Conservation (phyloP, 1,139 yeast genomes). For the Blastobotrys persicus region DNA sequence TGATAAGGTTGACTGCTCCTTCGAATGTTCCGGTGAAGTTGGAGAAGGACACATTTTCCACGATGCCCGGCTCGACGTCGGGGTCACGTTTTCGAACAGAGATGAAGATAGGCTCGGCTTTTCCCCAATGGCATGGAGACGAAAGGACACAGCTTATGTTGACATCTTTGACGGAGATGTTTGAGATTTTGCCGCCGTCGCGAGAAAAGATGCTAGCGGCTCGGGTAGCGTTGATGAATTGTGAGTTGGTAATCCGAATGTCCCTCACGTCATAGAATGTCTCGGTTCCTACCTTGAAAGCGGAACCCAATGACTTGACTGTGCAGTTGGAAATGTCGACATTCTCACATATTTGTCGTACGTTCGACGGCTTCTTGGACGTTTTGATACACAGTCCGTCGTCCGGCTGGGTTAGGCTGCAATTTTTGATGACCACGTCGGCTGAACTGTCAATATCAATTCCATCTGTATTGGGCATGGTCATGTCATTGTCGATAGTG, state of each 20-base stretch:
- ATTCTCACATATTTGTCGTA: slow-evolving; percentile 1
- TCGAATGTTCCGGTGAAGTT: slow-evolving; percentile 8
- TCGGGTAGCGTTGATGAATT: slow-evolving; percentile 60
- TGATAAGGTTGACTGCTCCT: slow-evolving; percentile 13
- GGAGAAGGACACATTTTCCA: neutral
- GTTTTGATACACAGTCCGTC: slow-evolving; percentile 17
- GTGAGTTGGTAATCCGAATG: slow-evolving; percentile 52
- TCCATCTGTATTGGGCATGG: slow-evolving; percentile 15
- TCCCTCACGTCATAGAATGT: slow-evolving; percentile 13
- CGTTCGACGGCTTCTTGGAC: slow-evolving; percentile 8
- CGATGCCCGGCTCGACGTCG: slow-evolving; percentile 9
- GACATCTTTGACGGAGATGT: slow-evolving; percentile 7
- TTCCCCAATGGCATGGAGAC: slow-evolving; percentile 17
- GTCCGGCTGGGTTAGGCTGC: slow-evolving; percentile 14
- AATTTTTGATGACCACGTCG: slow-evolving; percentile 11
- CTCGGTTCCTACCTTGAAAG: slow-evolving; percentile 18
- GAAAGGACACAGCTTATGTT: slow-evolving; percentile 10
- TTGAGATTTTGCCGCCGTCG: slow-evolving; percentile 16
- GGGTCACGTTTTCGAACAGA: slow-evolving; percentile 14
- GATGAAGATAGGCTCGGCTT: slow-evolving; percentile 16
- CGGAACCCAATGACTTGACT: slow-evolving; percentile 14
- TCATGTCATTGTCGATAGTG: slow-evolving; percentile 11
- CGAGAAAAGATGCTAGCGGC: slow-evolving; percentile 38
- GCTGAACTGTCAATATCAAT: slow-evolving; percentile 16
- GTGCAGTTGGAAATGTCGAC: slow-evolving; percentile 11